Conservation (phyloP, 1,139 yeast genomes). For the Taphrina sp. region DNA sequence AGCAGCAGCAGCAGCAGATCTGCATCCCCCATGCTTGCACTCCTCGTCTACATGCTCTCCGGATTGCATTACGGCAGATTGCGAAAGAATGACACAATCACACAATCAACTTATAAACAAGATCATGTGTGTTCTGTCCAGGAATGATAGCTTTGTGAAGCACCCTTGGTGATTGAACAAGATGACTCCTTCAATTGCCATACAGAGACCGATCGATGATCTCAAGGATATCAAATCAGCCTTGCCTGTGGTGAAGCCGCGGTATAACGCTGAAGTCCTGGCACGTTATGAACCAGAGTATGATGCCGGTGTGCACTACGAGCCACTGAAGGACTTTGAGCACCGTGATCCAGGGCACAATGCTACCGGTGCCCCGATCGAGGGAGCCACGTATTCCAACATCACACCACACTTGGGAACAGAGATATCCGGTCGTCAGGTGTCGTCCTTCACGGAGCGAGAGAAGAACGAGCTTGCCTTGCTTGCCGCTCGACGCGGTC, state of each 20-base stretch:
- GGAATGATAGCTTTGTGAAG: too few species aligned
- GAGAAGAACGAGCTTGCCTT: conserved; percentile 66
- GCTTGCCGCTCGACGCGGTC: conserved; percentile 64
- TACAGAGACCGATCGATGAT: conserved; percentile 7
- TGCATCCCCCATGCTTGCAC: too few species aligned
- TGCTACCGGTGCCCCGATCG: conserved; percentile 21
- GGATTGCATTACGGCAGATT: too few species aligned
- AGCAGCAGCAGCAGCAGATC: too few species aligned
- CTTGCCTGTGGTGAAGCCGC: conserved; percentile 6
- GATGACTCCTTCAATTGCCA: conserved; percentile 28
- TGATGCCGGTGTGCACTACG: conserved; percentile 12
- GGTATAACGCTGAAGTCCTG: conserved; percentile 15
- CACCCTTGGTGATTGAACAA: too few species aligned
- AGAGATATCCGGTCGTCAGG: conserved; percentile 59
- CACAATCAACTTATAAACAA: too few species aligned
- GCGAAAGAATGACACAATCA: too few species aligned
- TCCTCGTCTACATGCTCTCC: too few species aligned
- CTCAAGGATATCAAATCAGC: background rate
- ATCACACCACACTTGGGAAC: conserved; percentile 67
- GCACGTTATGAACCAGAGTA: conserved; percentile 26
- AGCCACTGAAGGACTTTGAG: conserved; percentile 11
- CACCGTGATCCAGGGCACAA: conserved; percentile 29
- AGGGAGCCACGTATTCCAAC: conserved; percentile 9
- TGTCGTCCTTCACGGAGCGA: conserved; percentile 53
- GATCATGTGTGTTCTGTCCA: too few species aligned